Evolutionary conservation across 2,329 filamentous ascomycete genomes (phyloP), one percentile per base, ranked within the genome.

Genomic region (Ophiostoma tasmaniense): DNA sequence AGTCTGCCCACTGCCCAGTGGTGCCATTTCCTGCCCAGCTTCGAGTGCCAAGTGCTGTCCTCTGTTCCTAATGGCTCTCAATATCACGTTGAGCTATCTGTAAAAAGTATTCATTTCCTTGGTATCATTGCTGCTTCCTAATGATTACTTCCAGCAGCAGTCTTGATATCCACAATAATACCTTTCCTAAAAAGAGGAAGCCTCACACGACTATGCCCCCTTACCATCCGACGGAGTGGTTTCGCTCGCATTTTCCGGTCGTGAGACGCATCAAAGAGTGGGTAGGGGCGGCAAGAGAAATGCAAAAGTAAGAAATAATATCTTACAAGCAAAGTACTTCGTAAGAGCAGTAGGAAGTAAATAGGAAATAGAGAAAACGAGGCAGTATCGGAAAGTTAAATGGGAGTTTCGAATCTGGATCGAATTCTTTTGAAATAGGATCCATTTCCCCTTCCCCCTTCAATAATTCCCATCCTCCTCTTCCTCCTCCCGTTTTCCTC

Each of bases 211-310:
- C 50, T 55, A 13, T 25, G n/a, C 50, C 55, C 25, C 55, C 55
- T 61, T 61, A 61, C 13, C 55, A 33, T 61, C 52, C 25, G 25
- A 61, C 55, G 55, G 55, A 61, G 55, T 61, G 55, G 55, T 61
- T 61, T 61, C 55, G 55, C 55, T 61, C 55, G 13, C 13, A 61
- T 61, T 13, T 33, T 28, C 55, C 55, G 55, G 25, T 30, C 13
- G 55, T 61, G 13, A 61, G 22, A 61, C 55, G 8, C 25, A 61
- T 61, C 13, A 30, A 55, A 28, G 13, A 61, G 25, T 30, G 14
- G 55, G 22, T 50, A 33, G 55, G 45, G 30, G 22, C 33, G 25
- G 11, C 13, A 61, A 61, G 14, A 30, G 14, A 30, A 25, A 30
- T 55, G 55, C 14, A 6, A 61, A 25, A 61, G 20, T 30, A 61